Conservation (phyloP, 805 yeast species). For the Metschnikowia gelsemii region DNA sequence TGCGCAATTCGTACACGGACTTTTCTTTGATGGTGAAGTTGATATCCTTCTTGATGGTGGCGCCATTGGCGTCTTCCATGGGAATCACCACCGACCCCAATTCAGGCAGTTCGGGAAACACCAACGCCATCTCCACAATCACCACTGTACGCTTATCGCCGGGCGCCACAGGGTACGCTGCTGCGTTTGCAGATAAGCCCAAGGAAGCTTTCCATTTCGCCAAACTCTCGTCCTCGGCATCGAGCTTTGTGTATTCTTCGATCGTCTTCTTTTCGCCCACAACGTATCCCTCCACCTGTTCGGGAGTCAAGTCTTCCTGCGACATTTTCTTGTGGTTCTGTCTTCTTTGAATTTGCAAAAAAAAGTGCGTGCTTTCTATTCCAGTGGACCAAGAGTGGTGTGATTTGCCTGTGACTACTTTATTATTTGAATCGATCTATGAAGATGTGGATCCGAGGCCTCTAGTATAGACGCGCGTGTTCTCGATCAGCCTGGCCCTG, state of each 20-base stretch:
- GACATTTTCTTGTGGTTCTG: conserved; percentile 19
- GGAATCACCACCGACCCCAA: conserved; percentile 63
- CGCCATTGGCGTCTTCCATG: conserved; percentile 56
- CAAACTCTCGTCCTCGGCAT: conserved; percentile 86
- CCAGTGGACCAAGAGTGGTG: too few species aligned
- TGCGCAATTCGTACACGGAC: conserved; percentile 65
- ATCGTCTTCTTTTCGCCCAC: conserved; percentile 73
- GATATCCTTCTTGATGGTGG: conserved; percentile 59
- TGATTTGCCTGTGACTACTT: too few species aligned
- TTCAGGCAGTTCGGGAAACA: conserved; percentile 60
- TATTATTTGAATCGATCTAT: too few species aligned
- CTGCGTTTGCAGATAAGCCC: conserved; percentile 61
- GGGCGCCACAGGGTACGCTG: conserved; percentile 59
- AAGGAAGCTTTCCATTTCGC: conserved; percentile 90
- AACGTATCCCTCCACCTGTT: conserved; percentile 60
- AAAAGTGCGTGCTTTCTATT: neutral
- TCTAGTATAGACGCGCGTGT: too few species aligned
- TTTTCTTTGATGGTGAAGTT: conserved; percentile 78
- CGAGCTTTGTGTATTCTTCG: conserved; percentile 77
- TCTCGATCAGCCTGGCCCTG: too few species aligned
- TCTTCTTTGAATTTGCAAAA: neutral
- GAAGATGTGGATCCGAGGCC: too few species aligned
- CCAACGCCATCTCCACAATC: conserved; percentile 68
- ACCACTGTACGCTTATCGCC: conserved; percentile 79
- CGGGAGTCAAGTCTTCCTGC: conserved; percentile 56